Evolutionary conservation across 352 stramenopile species (phyloP), one percentile per base, ranked within the genome.

Genomic region (Sclerospora graminicola): DNA sequence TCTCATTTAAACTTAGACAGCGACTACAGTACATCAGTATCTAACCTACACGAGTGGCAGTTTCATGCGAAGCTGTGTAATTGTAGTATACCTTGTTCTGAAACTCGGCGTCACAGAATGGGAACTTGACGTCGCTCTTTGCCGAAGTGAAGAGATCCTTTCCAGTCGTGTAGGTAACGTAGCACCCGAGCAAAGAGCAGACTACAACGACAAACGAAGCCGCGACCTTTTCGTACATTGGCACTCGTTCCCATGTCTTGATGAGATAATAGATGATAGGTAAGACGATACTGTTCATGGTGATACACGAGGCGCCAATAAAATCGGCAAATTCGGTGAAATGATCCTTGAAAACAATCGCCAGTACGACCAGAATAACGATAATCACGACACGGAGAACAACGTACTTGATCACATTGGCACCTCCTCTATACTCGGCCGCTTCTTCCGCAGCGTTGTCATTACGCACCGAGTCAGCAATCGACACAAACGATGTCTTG

Each of bases 271-370:
- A n/a, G n/a, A n/a, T n/a, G n/a, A n/a, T n/a, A n/a, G 72, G 72
- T 28, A 84, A 41, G 14, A 82, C 65, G 42, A 82, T 81, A 48
- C 67, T 82, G 56, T 72, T 72, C 23, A 59, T 58, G 1, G 69
- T 67, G 37, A 76, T 77, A 54, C 60, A 61, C 26, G 66, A 84
- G n/a, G n/a, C n/a, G n/a, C n/a, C n/a, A n/a, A n/a, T n/a, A n/a
- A n/a, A n/a, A n/a, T n/a, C n/a, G n/a, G 61, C 58, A 8, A 85
- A 69, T 35, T 81, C 69, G 15, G 59, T 45, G 28, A 85, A 81
- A 24, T 80, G 54, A 49, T 85, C 57, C 53, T 76, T 64, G 36
- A 67, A 66, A 1, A 70, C 39, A 30, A 76, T 63, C 1, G 66
- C 55, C 8, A 71, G 37, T 6, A 66, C 21, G 8, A 74, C 50